Percentiles rank a stretch among this genome's conserved stretches.
phyloP scores from a whole-genome alignment of 139 green algal genomes.

The Coelastrella sp. region DNA sequence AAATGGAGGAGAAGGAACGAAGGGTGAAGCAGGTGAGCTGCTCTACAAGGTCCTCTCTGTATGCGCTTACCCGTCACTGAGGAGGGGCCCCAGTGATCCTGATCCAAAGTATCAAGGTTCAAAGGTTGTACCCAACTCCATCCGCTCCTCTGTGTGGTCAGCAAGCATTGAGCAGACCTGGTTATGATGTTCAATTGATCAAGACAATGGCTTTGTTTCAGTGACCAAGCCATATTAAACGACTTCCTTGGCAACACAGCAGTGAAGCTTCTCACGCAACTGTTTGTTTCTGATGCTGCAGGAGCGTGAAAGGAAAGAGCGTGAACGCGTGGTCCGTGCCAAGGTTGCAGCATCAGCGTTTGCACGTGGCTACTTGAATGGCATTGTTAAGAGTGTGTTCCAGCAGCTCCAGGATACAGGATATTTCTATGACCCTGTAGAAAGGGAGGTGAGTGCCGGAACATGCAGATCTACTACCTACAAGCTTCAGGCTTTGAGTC shows the following conservation, averaged over 20 bases:
- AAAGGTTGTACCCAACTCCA: too few species aligned
- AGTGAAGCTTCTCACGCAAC: too few species aligned
- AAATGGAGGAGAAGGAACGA: constrained; percentile 86
- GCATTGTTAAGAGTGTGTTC: constrained; percentile 80
- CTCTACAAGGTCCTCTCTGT: too few species aligned
- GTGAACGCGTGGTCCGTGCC: constrained; percentile 70
- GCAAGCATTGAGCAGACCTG: neutral
- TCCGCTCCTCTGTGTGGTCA: neutral
- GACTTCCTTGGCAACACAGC: too few species aligned
- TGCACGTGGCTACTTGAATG: constrained; percentile 84
- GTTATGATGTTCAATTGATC: neutral
- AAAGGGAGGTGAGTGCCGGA: constrained; percentile 64
- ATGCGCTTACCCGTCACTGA: too few species aligned
- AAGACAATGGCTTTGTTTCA: neutral
- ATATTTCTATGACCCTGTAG: constrained; percentile 88
- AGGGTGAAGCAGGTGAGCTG: constrained; percentile 53
- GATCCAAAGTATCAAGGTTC: neutral
- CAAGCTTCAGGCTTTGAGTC: too few species aligned
- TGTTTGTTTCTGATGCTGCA: constrained; percentile 39
- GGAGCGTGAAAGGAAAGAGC: constrained; percentile 75
- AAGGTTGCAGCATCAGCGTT: constrained; percentile 79
- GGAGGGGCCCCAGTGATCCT: too few species aligned
- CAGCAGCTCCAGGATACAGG: constrained; percentile 70
- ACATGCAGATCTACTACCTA: too few species aligned
- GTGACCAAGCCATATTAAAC: too few species aligned